phyloP scores from a whole-genome alignment of 2,329 filamentous ascomycete species.

The Blumeria hordei region DNA sequence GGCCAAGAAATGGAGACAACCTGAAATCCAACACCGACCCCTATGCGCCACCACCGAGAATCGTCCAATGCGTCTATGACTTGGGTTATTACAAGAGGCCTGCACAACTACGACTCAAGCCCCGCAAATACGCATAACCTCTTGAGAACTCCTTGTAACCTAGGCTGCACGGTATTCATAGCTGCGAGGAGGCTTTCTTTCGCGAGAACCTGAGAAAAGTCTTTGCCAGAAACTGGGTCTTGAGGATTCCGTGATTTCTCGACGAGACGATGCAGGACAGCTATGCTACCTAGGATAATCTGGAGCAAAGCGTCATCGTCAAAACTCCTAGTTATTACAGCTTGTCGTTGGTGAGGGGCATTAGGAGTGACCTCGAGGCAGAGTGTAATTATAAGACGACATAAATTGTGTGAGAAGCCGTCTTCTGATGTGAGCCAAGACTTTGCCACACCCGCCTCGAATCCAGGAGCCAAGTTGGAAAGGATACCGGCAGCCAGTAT shows the following conservation, averaged over 20 bases:
- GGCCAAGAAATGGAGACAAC: neutral
- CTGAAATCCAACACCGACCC: slow-evolving; percentile 9
- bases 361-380: slow-evolving; percentile 30
- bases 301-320: slow-evolving; percentile 15
- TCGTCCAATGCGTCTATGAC: slow-evolving; percentile 14
- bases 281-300: slow-evolving; percentile 43
- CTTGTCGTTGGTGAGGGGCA: slow-evolving; percentile 18
- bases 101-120: slow-evolving; percentile 19
- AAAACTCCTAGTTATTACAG: slow-evolving; percentile 11
- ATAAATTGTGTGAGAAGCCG: slow-evolving; percentile 59
- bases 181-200: slow-evolving; percentile 43
- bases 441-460: slow-evolving; percentile 49
- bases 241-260: slow-evolving; percentile 42
- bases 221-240: slow-evolving; percentile 25
- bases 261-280: slow-evolving; percentile 39
- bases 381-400: slow-evolving; percentile 50
- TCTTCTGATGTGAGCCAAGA: slow-evolving; percentile 67
- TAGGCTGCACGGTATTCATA: slow-evolving; percentile 36
- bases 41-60: slow-evolving; percentile 8
- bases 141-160: slow-evolving; percentile 41
- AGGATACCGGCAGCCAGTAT: slow-evolving; percentile 78
- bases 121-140: slow-evolving; percentile 41
- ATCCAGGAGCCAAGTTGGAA: slow-evolving; percentile 43
- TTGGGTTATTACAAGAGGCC: slow-evolving; percentile 11
- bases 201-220: slow-evolving; percentile 37